Evolutionary conservation across 2,329 filamentous ascomycete species (phyloP).

Genomic region (Trichoderma citrinoviride): DNA sequence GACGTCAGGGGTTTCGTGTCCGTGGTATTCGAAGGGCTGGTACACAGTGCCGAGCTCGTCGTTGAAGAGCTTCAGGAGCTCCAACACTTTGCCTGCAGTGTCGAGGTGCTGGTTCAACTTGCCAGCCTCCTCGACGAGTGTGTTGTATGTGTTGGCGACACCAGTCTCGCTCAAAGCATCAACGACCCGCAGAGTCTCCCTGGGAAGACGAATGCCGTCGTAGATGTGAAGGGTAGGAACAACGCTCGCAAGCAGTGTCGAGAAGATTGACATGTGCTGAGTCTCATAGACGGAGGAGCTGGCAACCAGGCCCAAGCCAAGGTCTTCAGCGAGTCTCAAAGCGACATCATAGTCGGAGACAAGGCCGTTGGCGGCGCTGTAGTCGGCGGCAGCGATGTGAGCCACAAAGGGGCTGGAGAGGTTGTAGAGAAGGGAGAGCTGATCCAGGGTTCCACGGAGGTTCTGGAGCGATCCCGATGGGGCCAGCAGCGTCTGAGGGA

Average conservation of each 20-base stretch:
- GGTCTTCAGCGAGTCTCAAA: constrained; percentile 79
- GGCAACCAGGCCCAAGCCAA: constrained; percentile 81
- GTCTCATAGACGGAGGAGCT: constrained; percentile 86
- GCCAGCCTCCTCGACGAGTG: constrained; percentile 59
- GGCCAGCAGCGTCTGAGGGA: constrained; percentile 87
- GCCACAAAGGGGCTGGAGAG: constrained; percentile 91
- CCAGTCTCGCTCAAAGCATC: constrained; percentile 74
- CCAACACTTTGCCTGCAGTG: constrained; percentile 67
- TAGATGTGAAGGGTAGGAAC: constrained; percentile 85
- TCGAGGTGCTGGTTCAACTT: constrained; percentile 68
- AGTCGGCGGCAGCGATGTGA: constrained; percentile 89
- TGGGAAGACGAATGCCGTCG: constrained; percentile 77
- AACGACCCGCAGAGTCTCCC: constrained; percentile 78
- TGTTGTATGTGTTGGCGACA: constrained; percentile 66
- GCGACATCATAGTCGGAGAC: constrained; percentile 84
- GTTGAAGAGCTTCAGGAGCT: constrained; percentile 74
- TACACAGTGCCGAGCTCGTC: constrained; percentile 92
- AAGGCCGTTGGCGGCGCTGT: constrained; percentile 65
- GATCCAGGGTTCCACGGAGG: constrained; percentile 81
- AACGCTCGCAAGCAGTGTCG: constrained; percentile 74
- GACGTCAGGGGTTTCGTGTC: constrained; percentile 73
- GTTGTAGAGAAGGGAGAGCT: constrained; percentile 86
- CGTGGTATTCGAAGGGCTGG: constrained; percentile 88
- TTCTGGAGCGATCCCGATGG: constrained; percentile 78
- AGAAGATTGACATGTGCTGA: constrained; percentile 92